A percentile compares a stretch with the other conserved stretches of the same genome.
Evolutionary conservation across 371 early-diverging fungal species (phyloP).

Genomic region (Coemansia linderi): DNA sequence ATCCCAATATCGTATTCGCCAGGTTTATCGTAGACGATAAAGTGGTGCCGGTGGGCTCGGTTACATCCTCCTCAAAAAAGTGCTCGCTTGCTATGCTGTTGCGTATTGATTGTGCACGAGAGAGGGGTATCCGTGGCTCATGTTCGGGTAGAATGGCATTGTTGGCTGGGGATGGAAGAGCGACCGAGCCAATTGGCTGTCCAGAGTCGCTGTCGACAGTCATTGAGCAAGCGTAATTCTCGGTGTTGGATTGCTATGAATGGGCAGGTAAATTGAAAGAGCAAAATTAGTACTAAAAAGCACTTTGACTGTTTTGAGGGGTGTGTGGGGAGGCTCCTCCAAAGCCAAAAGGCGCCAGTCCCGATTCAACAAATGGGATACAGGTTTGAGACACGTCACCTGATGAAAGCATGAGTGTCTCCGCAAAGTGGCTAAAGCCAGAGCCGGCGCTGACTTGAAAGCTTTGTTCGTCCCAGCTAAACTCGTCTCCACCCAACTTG

Average conservation of each 20-base stretch:
- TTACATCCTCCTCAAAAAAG: conserved; percentile 29
- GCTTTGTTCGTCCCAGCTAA: too few relatives aligned
- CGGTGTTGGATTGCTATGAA: background rate
- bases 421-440: too few relatives aligned
- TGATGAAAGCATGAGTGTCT: too few relatives aligned
- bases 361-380: too few relatives aligned
- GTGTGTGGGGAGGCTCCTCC: too few relatives aligned
- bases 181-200: background rate
- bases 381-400: too few relatives aligned
- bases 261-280: background rate
- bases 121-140: conserved; percentile 8
- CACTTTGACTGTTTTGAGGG: too few relatives aligned
- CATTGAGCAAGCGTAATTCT: background rate
- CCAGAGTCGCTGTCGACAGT: background rate
- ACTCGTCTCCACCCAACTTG: too few relatives aligned
- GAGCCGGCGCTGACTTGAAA: too few relatives aligned
- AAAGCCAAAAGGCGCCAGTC: too few relatives aligned
- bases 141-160: background rate
- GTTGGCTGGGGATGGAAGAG: background rate
- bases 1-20: conserved; percentile 91
- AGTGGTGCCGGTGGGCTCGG: conserved; percentile 53
- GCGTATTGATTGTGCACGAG: conserved; percentile 25
- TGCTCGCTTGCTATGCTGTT: conserved; percentile 20
- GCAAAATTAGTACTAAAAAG: background rate
- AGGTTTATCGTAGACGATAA: conserved; percentile 68